Base-by-base conservation (phyloP, 2,329 filamentous ascomycete genomes). In the Xylariaceae sp. region DNA sequence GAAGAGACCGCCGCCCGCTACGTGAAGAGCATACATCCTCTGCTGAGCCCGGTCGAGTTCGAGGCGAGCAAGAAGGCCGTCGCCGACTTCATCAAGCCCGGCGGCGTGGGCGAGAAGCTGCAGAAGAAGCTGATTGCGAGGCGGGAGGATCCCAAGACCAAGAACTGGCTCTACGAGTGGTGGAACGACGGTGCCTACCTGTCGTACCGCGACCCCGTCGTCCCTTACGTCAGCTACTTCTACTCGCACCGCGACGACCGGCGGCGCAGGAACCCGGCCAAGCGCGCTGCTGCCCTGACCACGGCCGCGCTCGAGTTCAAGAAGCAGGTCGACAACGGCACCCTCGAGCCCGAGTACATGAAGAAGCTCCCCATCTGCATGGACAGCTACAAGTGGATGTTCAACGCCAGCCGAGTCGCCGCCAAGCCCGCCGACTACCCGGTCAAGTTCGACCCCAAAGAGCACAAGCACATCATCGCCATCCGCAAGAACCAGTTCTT, bases 331-430 rank as follows among this genome's bases (percentile, higher is more conserved):
- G 90, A 96, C 59, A 63, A 65, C 30, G 81, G 83, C 50, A 81
- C 79, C 6, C 73, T 98, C 36, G 92, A 98, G 71, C 92, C 92
- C 16, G 92, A 98, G 67, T 97, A 96, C 69, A 95, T 98, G 88
- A 94, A 94, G 73, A 89, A 88, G 68, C 76, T 94, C 43, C 92
- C 92, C 44, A 90, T 97, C 59, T 92, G 89, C 65, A 98, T 98
- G 92, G 88, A 88, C 72, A 92, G 87, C 60, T 97, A 96, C 72
- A 74, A 95, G 69, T 97, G 83, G 78, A 98, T 98, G 92, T 98
- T 98, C 77, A 97, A 98, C 67, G 81, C 78, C 65, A 85, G 79
- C 64, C 83, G 92, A 53, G 81, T 97, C 28, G 83, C 90, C 19
- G 84, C 85, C 38, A 83, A 83, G 56, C 85, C 87, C 9, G 76